Conservation (phyloP, 768 basidiomycete genomes). For the Hortiboletus flavorubellus region DNA sequence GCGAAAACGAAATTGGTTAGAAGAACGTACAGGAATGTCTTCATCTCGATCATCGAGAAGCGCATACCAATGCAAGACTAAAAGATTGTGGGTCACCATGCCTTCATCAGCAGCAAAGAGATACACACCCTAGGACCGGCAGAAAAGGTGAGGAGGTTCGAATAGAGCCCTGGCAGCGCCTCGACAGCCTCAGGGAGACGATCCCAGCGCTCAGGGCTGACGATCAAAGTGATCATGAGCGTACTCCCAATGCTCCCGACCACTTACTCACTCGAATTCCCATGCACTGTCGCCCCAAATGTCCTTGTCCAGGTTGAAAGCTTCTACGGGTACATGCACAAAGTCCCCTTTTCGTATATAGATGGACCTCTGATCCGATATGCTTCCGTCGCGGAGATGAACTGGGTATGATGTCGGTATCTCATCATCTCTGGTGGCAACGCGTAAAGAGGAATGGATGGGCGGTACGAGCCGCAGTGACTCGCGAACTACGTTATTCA, state of each 20-base stretch:
- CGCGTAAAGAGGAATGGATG: slow-evolving; percentile 75
- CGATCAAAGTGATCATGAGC: background rate
- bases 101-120: background rate
- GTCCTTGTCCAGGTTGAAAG: slow-evolving; percentile 70
- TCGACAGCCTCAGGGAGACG: slow-evolving; percentile 64
- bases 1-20: slow-evolving; percentile 63
- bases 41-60: slow-evolving; percentile 83
- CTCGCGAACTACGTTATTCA: slow-evolving; percentile 77
- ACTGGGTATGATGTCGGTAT: slow-evolving; percentile 69
- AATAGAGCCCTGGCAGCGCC: slow-evolving; percentile 68
- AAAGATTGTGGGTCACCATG: background rate
- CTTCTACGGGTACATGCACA: slow-evolving; percentile 77
- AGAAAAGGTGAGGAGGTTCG: slow-evolving; percentile 72
- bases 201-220: slow-evolving; percentile 81
- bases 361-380: slow-evolving; percentile 42
- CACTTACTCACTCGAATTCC: slow-evolving; percentile 64
- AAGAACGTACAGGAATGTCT: slow-evolving; percentile 68
- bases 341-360: slow-evolving; percentile 64
- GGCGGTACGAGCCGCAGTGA: slow-evolving; percentile 76
- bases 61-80: slow-evolving; percentile 83
- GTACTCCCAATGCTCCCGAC: background rate
- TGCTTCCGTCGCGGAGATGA: slow-evolving; percentile 45
- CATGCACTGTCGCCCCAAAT: slow-evolving; percentile 83
- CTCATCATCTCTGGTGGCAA: slow-evolving; percentile 73
- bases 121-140: slow-evolving; percentile 72